phyloP scores from a whole-genome alignment of 2,329 filamentous ascomycete species.

The Chaetomiaceae sp. region DNA sequence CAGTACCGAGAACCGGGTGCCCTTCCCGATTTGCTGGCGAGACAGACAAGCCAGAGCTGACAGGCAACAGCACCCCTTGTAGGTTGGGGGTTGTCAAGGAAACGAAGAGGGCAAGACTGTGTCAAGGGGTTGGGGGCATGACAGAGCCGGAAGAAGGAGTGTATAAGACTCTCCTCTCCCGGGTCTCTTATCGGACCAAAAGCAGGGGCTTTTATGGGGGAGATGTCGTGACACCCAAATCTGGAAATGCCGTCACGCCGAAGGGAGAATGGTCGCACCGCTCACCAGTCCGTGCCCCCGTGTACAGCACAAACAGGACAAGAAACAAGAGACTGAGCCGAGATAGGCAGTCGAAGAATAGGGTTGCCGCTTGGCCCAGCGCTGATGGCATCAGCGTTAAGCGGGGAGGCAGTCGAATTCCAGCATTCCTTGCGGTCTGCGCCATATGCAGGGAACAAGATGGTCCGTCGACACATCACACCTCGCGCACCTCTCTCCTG shows the following conservation, averaged over 20 bases:
- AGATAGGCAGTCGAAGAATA: background rate
- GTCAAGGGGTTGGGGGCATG: background rate
- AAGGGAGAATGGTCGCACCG: constrained; percentile 11
- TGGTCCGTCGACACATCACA: too few species aligned
- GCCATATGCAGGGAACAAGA: constrained; percentile 1
- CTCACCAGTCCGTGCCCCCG: constrained; percentile 4
- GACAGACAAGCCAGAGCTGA: background rate
- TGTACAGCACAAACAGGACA: constrained; percentile 1
- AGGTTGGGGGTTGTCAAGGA: background rate
- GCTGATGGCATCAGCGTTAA: background rate
- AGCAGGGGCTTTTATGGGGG: background rate
- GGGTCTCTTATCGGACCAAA: background rate
- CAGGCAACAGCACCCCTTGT: background rate
- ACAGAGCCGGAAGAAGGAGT: background rate
- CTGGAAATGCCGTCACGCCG: constrained; percentile 1
- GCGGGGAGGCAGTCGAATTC: background rate
- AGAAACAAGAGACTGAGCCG: constrained; percentile 3
- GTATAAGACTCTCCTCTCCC: constrained; percentile 13
- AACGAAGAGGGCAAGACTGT: background rate
- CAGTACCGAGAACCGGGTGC: constrained; percentile 16
- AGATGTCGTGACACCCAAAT: constrained; percentile 14
- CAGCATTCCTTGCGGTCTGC: background rate
- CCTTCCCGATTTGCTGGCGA: constrained; percentile 16
- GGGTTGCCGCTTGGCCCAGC: background rate
- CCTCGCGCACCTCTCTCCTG: background rate